Conservation (phyloP, 768 basidiomycete genomes). For the Leccinum uliginosum region DNA sequence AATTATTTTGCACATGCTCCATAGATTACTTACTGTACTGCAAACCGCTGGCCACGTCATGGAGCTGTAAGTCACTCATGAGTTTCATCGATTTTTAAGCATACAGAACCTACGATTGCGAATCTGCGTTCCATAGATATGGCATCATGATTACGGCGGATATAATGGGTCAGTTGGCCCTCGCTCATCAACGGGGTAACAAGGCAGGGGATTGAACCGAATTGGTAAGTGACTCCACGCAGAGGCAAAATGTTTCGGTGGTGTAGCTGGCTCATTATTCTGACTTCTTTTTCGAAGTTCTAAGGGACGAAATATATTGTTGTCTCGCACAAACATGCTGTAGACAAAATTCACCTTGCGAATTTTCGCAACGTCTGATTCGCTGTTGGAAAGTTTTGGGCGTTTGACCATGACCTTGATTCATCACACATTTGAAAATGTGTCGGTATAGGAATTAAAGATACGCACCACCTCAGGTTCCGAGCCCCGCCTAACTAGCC, state of each 20-base stretch:
- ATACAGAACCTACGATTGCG: not conserved
- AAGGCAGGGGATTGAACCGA: slow-evolving; percentile 6
- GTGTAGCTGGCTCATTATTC: not conserved
- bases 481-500: not conserved
- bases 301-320: not conserved
- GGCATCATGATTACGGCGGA: not conserved
- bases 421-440: not conserved
- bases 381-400: not conserved
- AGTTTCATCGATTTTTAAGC: no score
- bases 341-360: slow-evolving; percentile 3
- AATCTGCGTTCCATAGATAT: slow-evolving; percentile 5
- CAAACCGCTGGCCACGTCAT: slow-evolving; percentile 8
- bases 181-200: slow-evolving; percentile 15
- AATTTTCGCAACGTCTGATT: not conserved
- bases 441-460: not conserved
- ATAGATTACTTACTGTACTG: slow-evolving; percentile 6
- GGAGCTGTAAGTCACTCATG: slow-evolving; percentile 1
- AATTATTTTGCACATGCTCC: not conserved
- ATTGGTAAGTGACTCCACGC: slow-evolving; percentile 6
- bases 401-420: slow-evolving; percentile 11
- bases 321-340: not conserved
- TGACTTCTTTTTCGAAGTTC: slow-evolving; percentile 9
- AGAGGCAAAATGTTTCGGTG: slow-evolving; percentile 14
- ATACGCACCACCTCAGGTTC: slow-evolving; percentile 10
- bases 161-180: slow-evolving; percentile 4